These are phyloP conservation scores for Lavandula angustifolia DNA, from an alignment of 257 asterid genomes.

Conservation along the genomic window DNA sequence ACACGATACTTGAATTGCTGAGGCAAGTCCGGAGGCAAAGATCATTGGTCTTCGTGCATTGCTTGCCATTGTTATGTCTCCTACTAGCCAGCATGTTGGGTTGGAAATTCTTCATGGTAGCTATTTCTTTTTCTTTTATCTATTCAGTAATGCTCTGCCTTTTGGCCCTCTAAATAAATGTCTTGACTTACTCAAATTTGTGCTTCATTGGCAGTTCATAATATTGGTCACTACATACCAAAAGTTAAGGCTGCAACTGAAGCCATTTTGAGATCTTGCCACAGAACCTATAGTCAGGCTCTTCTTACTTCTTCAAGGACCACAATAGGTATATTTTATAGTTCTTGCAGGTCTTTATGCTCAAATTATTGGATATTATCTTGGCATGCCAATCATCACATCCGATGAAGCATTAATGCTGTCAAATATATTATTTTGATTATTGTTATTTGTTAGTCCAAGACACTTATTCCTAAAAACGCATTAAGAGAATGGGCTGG, in stretches of 20 bases:
- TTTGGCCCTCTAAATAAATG: slow-evolving; percentile 24
- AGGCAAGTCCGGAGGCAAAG: slow-evolving; percentile 98
- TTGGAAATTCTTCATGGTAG: slow-evolving; percentile 96
- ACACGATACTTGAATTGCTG: slow-evolving; percentile 87
- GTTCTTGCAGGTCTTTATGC: slow-evolving; percentile 29
- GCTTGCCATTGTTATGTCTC: slow-evolving; percentile 98
- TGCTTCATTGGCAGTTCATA: slow-evolving; percentile 68
- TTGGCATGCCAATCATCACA: slow-evolving; percentile 18
- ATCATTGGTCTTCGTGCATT: slow-evolving; percentile 98
- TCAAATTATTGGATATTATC: slow-evolving; percentile 5
- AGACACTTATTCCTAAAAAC: not conserved
- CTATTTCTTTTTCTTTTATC: slow-evolving; percentile 34
- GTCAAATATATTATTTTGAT: slow-evolving; percentile 24
- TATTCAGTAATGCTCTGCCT: slow-evolving; percentile 20
- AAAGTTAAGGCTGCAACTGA: slow-evolving; percentile 97
- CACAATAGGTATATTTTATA: slow-evolving; percentile 60
- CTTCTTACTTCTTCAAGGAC: slow-evolving; percentile 98
- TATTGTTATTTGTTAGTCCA: slow-evolving; percentile 8
- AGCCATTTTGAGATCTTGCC: slow-evolving; percentile 88
- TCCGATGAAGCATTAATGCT: slow-evolving; percentile 19
- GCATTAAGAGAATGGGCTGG: slow-evolving; percentile 12
- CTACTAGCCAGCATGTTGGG: slow-evolving; percentile 90
- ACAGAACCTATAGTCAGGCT: slow-evolving; percentile 82
- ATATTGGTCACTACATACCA: slow-evolving; percentile 95
- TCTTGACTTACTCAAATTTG: slow-evolving; percentile 30